These are phyloP conservation scores for Ampelocalamus luodianensis DNA, from an alignment of 176 grass and related monocot genomes.

Conservation along the genomic window DNA sequence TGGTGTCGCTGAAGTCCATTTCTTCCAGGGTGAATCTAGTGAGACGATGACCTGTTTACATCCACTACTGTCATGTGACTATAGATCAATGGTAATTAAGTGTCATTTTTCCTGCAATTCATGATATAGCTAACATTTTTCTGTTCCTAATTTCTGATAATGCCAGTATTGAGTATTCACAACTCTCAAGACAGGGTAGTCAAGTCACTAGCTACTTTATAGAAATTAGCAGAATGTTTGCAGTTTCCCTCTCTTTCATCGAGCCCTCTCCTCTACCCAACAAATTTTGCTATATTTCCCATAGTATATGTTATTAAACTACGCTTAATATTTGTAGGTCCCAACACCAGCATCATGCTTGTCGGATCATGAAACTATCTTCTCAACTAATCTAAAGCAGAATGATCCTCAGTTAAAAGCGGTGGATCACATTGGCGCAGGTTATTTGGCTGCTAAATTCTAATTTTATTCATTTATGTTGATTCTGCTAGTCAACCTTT, in stretches of 20 bases:
- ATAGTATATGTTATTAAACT: neutral
- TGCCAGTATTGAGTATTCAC: too few relatives aligned
- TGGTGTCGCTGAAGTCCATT: neutral
- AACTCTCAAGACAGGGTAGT: neutral
- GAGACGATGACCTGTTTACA: conserved; percentile 21
- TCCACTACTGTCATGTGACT: conserved; percentile 31
- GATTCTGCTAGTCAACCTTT: neutral
- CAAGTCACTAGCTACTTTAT: neutral
- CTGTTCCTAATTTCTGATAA: conserved; percentile 1
- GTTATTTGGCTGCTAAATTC: neutral
- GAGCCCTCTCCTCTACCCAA: neutral
- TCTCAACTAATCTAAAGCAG: conserved; percentile 34
- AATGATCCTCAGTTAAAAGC: conserved; percentile 23
- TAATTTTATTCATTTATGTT: conserved; percentile 15
- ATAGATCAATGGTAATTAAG: conserved; percentile 19
- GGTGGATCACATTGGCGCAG: conserved; percentile 20
- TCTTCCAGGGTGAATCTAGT: conserved; percentile 15
- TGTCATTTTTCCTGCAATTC: neutral
- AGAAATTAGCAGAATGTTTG: neutral
- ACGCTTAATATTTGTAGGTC: neutral
- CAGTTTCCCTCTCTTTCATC: neutral
- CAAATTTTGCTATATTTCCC: neutral
- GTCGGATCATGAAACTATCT: conserved; percentile 30
- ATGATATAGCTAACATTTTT: neutral
- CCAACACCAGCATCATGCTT: conserved; percentile 17